A percentile compares a stretch with the other conserved stretches of the same genome.
These are phyloP conservation scores for Prillingera fragicola DNA, from an alignment of 1,284 basidiomycete genomes.

Conservation along the genomic window DNA sequence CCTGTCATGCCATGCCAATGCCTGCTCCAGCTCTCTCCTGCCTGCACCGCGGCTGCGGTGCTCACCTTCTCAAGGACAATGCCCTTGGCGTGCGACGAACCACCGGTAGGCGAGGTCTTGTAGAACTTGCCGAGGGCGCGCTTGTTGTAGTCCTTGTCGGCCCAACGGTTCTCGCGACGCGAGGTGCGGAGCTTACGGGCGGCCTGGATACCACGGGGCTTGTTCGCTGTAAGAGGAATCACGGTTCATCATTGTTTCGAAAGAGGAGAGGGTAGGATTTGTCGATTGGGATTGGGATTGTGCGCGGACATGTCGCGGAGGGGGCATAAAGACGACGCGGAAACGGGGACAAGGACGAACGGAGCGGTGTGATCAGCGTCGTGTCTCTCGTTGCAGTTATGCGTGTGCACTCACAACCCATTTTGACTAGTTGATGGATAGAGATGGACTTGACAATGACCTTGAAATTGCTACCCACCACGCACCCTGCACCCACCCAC, in stretches of 20 bases:
- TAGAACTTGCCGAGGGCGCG: constrained; percentile 99
- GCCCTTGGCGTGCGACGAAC: constrained; percentile 99
- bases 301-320: neutral
- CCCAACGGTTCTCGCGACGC: constrained; percentile 97
- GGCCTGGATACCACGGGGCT: constrained; percentile 99
- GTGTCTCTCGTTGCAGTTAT: neutral
- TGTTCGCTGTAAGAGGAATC: constrained; percentile 69
- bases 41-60: neutral
- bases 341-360: neutral
- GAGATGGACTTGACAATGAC: constrained; percentile 7
- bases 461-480: neutral
- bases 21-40: neutral
- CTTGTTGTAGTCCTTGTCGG: constrained; percentile 99
- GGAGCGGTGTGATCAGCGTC: constrained; percentile 8
- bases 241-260: neutral
- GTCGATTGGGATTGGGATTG: too few relatives aligned
- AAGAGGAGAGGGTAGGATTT: constrained; percentile 2
- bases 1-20: neutral
- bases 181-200: constrained; percentile 95
- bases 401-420: constrained; percentile 46
- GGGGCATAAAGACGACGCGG: neutral
- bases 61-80: constrained; percentile 94
- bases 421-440: constrained; percentile 41
- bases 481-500: too few relatives aligned
- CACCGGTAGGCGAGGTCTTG: constrained; percentile 99